These are phyloP conservation scores for Candida buenavistaensis DNA, from an alignment of 1,139 yeast genomes.

Conservation along the genomic window DNA sequence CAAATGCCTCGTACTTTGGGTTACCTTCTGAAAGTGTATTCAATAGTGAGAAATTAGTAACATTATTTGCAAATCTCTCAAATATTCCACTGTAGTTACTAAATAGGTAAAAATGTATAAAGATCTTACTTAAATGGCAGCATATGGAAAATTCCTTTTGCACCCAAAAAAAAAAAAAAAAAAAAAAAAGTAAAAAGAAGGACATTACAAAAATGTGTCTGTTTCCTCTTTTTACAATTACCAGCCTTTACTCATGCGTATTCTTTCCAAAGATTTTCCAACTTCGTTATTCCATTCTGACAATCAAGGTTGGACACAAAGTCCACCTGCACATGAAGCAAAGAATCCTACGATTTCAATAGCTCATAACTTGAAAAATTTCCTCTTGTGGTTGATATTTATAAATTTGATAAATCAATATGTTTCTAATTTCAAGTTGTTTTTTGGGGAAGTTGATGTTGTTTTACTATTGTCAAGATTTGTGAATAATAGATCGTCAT, in stretches of 20 bases:
- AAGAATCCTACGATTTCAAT: constrained; percentile 2
- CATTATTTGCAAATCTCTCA: constrained; percentile 37
- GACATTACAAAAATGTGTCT: no score
- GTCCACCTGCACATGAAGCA: constrained; percentile 3
- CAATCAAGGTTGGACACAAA: constrained; percentile 9
- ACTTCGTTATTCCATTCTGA: constrained; percentile 9
- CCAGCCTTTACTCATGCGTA: constrained; percentile 6
- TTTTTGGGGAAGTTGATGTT: constrained; percentile 16
- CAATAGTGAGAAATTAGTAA: constrained; percentile 41
- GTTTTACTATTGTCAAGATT: constrained; percentile 14
- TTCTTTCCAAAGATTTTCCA: constrained; percentile 9
- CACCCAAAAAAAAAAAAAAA: neutral
- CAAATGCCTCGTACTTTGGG: constrained; percentile 50
- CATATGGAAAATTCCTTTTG: neutral
- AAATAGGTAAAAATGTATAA: neutral
- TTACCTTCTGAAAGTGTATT: constrained; percentile 40
- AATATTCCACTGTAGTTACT: constrained; percentile 27
- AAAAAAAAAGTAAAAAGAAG: neutral
- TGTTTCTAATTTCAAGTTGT: constrained; percentile 7
- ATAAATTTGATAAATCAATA: constrained; percentile 11
- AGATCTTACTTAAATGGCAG: neutral
- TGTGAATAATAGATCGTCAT: constrained; percentile 4
- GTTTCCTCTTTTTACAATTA: no score
- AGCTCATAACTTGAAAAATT: constrained; percentile 8
- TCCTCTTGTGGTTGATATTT: constrained; percentile 11